Evolutionary conservation across 2,329 filamentous ascomycete species (phyloP).

Genomic region (Fusarium longipes): DNA sequence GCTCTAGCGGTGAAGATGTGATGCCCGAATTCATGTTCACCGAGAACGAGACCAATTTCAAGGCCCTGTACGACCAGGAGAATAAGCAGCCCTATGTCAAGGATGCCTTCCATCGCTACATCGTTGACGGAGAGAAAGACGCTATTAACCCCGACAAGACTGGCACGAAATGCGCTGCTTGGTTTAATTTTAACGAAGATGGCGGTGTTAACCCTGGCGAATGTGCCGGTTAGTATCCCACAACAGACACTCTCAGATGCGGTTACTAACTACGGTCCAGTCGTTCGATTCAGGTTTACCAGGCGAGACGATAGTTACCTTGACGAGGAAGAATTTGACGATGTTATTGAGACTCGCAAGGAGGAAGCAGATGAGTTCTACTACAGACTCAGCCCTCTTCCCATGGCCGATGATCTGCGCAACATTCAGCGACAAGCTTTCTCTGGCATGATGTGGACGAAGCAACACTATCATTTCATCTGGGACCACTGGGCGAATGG

Average conservation of each 20-base stretch:
- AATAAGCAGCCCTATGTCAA: conserved; percentile 91
- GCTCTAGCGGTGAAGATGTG: conserved; percentile 82
- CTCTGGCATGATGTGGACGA: conserved; percentile 98
- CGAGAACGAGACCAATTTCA: conserved; percentile 92
- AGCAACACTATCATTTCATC: conserved; percentile 95
- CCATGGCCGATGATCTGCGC: conserved; percentile 91
- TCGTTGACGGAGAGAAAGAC: conserved; percentile 82
- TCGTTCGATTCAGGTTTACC: conserved; percentile 91
- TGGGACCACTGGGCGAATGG: conserved; percentile 99
- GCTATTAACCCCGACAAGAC: conserved; percentile 82
- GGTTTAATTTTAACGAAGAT: conserved; percentile 91
- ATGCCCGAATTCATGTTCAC: conserved; percentile 89
- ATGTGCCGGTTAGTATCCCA: conserved; percentile 75
- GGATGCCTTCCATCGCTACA: conserved; percentile 91
- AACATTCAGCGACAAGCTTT: conserved; percentile 97
- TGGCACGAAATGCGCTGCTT: conserved; percentile 91
- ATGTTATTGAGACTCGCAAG: conserved; percentile 85
- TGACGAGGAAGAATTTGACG: conserved; percentile 92
- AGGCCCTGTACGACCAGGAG: conserved; percentile 78
- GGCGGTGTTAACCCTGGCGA: conserved; percentile 89
- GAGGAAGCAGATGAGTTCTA: conserved; percentile 98
- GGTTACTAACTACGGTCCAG: conserved; percentile 53
- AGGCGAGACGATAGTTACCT: conserved; percentile 80
- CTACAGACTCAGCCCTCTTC: conserved; percentile 89
- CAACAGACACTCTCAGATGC: conserved; percentile 51